Conservation (phyloP, 1,284 basidiomycete species). For the Gomphus bonarii region DNA sequence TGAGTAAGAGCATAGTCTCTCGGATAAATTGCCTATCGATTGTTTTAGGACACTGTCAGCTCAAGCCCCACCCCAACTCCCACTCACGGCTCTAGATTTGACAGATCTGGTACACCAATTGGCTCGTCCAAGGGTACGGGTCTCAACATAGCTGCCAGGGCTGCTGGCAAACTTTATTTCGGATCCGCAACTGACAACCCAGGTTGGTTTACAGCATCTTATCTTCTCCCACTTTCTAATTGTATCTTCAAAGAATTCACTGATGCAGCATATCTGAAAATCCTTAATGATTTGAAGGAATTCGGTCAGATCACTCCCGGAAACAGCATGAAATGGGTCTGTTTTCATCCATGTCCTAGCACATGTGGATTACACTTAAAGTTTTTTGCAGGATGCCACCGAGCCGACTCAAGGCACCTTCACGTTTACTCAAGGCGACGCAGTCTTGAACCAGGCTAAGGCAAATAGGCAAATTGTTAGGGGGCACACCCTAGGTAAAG, state of each 20-base stretch:
- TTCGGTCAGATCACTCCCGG: slow-evolving; percentile 28
- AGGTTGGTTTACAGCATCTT: slow-evolving; percentile 14
- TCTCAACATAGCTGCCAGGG: slow-evolving; percentile 2
- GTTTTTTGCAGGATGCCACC: slow-evolving; percentile 24
- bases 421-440: slow-evolving; percentile 35
- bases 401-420: slow-evolving; percentile 40
- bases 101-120: neutral
- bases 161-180: slow-evolving; percentile 28
- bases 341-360: neutral
- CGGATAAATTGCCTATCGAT: neutral
- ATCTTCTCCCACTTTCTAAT: neutral
- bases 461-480: slow-evolving; percentile 32
- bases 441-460: slow-evolving; percentile 36
- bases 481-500: slow-evolving; percentile 19
- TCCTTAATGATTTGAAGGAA: slow-evolving; percentile 19
- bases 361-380: neutral
- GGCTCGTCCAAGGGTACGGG: neutral
- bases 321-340: slow-evolving; percentile 31
- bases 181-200: slow-evolving; percentile 52
- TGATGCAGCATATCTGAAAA: slow-evolving; percentile 16
- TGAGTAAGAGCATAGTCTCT: neutral
- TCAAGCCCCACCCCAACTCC: neutral
- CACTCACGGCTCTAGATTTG: neutral
- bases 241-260: slow-evolving; percentile 12
- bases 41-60: neutral